Conservation (phyloP, 2,329 filamentous ascomycete species). For the Tricladium varicosporioides region DNA sequence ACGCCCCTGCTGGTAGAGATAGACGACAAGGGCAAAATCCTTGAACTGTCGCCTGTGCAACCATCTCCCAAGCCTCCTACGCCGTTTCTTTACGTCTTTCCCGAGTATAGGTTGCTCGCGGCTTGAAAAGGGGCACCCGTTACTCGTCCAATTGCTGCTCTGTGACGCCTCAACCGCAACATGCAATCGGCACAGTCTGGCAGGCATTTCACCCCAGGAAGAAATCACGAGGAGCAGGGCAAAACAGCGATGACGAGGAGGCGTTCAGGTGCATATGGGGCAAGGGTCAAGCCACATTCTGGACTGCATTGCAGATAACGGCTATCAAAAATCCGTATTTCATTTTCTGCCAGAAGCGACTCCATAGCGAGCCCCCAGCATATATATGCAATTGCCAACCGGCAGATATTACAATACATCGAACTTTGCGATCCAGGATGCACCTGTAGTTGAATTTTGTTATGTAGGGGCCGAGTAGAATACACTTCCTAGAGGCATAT, state of each 20-base stretch:
- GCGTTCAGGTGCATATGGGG: background rate
- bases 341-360: background rate
- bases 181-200: background rate
- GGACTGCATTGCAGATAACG: background rate
- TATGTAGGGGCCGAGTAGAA: background rate
- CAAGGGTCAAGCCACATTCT: background rate
- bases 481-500: background rate
- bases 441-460: background rate
- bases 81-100: too few relatives aligned
- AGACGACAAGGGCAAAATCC: background rate
- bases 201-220: too few relatives aligned
- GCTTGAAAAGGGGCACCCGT: background rate
- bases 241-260: constrained; percentile 3
- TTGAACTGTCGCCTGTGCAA: background rate
- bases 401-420: background rate
- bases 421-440: background rate
- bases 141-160: background rate
- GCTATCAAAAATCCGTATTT: background rate
- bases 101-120: background rate
- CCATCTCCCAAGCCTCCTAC: too few relatives aligned
- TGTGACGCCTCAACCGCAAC: background rate
- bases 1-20: too few relatives aligned
- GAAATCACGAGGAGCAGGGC: background rate
- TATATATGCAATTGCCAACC: background rate
- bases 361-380: background rate